A percentile compares a stretch with the other conserved stretches of the same genome.
These are phyloP conservation scores for Ophiocordyceps camponoti-saundersi DNA, from an alignment of 2,329 filamentous ascomycete species.

Conservation along the genomic window DNA sequence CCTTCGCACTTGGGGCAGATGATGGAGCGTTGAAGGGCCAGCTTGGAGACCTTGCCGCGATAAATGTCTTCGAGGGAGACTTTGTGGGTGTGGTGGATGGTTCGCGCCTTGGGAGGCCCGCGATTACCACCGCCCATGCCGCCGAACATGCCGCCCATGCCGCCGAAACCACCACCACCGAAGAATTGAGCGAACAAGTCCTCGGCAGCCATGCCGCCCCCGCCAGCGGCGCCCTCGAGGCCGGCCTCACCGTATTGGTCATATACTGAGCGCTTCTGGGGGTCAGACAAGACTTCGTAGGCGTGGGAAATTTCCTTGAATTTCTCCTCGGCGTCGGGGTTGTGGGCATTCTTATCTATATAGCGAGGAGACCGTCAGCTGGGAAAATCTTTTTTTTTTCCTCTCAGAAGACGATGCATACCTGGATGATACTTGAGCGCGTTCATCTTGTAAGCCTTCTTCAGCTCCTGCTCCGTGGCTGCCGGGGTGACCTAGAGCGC, in stretches of 20 bases:
- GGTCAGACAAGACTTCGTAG: slow-evolving; percentile 85
- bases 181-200: slow-evolving; percentile 98
- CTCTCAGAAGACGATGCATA: slow-evolving; percentile 21
- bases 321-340: slow-evolving; percentile 85
- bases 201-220: slow-evolving; percentile 81
- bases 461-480: slow-evolving; percentile 73
- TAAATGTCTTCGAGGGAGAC: slow-evolving; percentile 97
- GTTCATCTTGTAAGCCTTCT: slow-evolving; percentile 75
- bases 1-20: slow-evolving; percentile 93
- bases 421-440: slow-evolving; percentile 75
- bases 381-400: not conserved
- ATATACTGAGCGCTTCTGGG: slow-evolving; percentile 82
- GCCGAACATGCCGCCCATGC: slow-evolving; percentile 60
- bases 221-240: slow-evolving; percentile 70
- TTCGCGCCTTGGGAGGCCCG: slow-evolving; percentile 76
- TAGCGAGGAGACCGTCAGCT: not conserved
- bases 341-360: slow-evolving; percentile 87
- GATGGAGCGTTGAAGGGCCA: slow-evolving; percentile 91
- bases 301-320: slow-evolving; percentile 97
- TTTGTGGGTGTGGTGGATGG: slow-evolving; percentile 97
- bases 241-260: slow-evolving; percentile 97
- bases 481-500: slow-evolving; percentile 51
- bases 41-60: slow-evolving; percentile 91
- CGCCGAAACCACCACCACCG: slow-evolving; percentile 48
- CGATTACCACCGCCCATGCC: slow-evolving; percentile 54